A percentile compares a stretch with the other conserved stretches of the same genome.
Evolutionary conservation across 2,329 filamentous ascomycete species (phyloP).

Genomic region (Gaeumannomyces sp.): DNA sequence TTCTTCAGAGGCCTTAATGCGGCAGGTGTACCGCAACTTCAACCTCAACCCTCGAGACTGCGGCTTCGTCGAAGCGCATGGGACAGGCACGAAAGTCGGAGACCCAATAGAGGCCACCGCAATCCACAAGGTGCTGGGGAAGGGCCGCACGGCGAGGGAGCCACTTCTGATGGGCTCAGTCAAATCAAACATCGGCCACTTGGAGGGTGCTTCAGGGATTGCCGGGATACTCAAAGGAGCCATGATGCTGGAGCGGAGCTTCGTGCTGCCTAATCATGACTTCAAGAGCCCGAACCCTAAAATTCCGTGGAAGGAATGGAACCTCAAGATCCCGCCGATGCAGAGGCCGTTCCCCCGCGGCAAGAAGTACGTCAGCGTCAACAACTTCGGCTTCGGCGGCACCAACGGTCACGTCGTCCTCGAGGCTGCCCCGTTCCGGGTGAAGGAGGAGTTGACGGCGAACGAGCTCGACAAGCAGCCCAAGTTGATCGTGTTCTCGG

Average conservation of each 20-base stretch:
- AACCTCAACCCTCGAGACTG: conserved; percentile 33
- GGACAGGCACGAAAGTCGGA: conserved; percentile 49
- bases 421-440: conserved; percentile 30
- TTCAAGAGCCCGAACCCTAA: conserved; percentile 42
- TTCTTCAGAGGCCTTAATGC: conserved; percentile 27
- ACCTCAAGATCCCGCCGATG: conserved; percentile 38
- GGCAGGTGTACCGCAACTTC: conserved; percentile 33
- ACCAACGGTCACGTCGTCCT: conserved; percentile 40
- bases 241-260: conserved; percentile 43
- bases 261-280: conserved; percentile 43
- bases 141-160: conserved; percentile 19
- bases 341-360: conserved; percentile 40
- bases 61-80: conserved; percentile 46
- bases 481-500: conserved; percentile 38
- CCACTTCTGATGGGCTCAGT: conserved; percentile 29
- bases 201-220: conserved; percentile 45
- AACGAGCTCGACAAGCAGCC: conserved; percentile 20
- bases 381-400: conserved; percentile 41
- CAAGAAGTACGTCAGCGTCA: conserved; percentile 45
- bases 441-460: conserved; percentile 25
- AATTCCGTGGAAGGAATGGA: conserved; percentile 44
- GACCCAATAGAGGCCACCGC: conserved; percentile 47
- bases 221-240: conserved; percentile 45
- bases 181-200: conserved; percentile 39
- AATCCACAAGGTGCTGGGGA: conserved; percentile 29